phyloP scores from a whole-genome alignment of 768 basidiomycete genomes.

The Tephrocybe rancida region DNA sequence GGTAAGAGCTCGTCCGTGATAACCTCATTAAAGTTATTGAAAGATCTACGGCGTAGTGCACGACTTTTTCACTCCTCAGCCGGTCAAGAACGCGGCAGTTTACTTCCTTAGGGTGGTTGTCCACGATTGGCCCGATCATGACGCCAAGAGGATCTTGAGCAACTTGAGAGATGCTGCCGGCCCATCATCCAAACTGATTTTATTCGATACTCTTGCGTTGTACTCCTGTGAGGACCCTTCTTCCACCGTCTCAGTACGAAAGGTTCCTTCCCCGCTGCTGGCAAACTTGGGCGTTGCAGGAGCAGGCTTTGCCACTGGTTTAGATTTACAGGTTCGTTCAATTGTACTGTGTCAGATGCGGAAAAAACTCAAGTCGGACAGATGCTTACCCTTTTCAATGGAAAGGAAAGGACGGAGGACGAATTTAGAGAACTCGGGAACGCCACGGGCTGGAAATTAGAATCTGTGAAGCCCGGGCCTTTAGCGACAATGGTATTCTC shows the following conservation, averaged over 20 bases:
- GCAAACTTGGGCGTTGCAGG: background rate
- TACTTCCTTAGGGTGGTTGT: constrained; percentile 9
- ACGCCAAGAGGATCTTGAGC: constrained; percentile 1
- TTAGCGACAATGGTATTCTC: background rate
- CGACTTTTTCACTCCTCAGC: constrained; percentile 12
- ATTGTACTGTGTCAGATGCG: background rate
- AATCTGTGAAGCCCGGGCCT: background rate
- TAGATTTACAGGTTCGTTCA: background rate
- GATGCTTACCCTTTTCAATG: background rate
- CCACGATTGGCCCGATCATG: constrained; percentile 8
- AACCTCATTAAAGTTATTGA: background rate
- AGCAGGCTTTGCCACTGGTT: background rate
- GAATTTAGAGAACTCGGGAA: background rate
- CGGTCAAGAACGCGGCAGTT: constrained; percentile 6
- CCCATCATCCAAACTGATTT: too few relatives aligned
- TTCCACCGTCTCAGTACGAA: background rate
- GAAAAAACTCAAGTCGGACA: background rate
- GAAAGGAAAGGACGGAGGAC: background rate
- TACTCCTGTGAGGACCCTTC: background rate
- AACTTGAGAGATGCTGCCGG: constrained; percentile 7
- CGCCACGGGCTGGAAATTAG: background rate
- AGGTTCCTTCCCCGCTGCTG: background rate
- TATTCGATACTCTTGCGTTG: background rate
- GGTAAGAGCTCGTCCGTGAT: background rate
- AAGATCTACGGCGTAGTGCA: background rate